Base-by-base conservation (phyloP, 805 yeast species). In the Schizosaccharomyces osmophilus region DNA sequence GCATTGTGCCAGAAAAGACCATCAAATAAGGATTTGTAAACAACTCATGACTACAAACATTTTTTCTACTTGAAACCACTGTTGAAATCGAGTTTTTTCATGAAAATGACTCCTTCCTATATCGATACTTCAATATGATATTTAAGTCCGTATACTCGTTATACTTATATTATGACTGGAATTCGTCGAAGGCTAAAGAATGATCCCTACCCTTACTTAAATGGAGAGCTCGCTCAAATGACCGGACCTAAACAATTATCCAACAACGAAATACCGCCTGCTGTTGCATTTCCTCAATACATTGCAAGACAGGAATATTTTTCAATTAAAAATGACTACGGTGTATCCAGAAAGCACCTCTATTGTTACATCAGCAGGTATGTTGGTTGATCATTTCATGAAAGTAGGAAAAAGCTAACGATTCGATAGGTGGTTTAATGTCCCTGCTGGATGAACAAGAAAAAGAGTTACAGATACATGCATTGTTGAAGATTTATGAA, bases 381-480 rank as follows among this genome's bases (percentile, higher is more conserved):
- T 24, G 51, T n/a, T 24, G 51, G 51, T 45, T 45, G 13, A 45
- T 19, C 8, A 45, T 19, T n/a, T n/a, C 8, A 45, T 19, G 26
- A 45, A 45, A 11, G 51, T 45, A 45, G 8, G 17, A 45, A 45
- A 19, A n/a, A 17, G 11, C 26, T 19, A 45, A 19, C 51, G 26
- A 22, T 55, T 32, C 11, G 5, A n/a, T 15, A 55, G 59, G 60
- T 45, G 95, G 96, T 55, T 85, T 85, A 67, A 78, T 93, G 72
- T 95, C 97, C 48, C 79, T 93, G 64, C 77, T 93, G 69, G 81
- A 82, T 64, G 99, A 93, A 74, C 77, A 82, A 8, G 97, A 93
- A 70, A 73, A 79, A 60, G 73, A 78, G 61, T 79, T 93, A 66
- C 89, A 87, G 71, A 77, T 83, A 43, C 86, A 87, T 70, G 98